A percentile compares a stretch with the other conserved stretches of the same genome.
Conservation (phyloP, 768 basidiomycete genomes). For the Termitomyces bulborhizus region DNA sequence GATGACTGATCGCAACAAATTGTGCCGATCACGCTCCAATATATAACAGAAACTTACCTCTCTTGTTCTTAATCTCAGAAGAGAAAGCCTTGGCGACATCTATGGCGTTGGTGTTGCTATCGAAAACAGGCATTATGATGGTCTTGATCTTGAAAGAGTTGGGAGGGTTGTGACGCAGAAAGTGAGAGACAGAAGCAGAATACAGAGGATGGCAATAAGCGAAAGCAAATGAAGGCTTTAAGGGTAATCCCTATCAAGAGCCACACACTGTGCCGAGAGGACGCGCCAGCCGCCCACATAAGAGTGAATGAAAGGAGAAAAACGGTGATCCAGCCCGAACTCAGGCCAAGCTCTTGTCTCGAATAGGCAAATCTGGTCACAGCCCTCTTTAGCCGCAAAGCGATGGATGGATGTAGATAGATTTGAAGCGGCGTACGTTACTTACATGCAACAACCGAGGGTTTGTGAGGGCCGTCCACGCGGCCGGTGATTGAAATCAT, state of each 20-base stretch:
- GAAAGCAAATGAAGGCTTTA: too few species aligned
- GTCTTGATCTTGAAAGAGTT: not conserved
- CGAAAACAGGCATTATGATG: not conserved
- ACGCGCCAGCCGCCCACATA: not conserved
- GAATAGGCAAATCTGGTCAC: not conserved
- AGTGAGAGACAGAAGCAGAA: not conserved
- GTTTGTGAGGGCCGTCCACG: too few species aligned
- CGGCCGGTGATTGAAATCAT: too few species aligned
- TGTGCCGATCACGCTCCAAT: not conserved
- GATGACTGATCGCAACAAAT: not conserved
- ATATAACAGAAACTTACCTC: not conserved
- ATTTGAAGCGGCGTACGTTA: too few species aligned
- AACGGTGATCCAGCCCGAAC: not conserved
- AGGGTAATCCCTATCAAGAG: not conserved
- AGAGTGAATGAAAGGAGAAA: not conserved
- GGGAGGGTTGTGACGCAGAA: not conserved
- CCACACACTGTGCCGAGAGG: not conserved
- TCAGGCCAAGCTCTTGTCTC: not conserved
- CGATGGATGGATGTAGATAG: too few species aligned
- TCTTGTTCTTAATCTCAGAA: constrained; percentile 8
- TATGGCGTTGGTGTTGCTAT: not conserved
- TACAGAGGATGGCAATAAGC: constrained; percentile 1
- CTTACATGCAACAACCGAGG: too few species aligned
- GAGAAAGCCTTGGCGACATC: constrained; percentile 4
- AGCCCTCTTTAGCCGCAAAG: too few species aligned